Percentiles rank a stretch among this genome's conserved stretches.
Evolutionary conservation across 2,329 filamentous ascomycete genomes (phyloP).

Genomic region (Aspergillus sergii): DNA sequence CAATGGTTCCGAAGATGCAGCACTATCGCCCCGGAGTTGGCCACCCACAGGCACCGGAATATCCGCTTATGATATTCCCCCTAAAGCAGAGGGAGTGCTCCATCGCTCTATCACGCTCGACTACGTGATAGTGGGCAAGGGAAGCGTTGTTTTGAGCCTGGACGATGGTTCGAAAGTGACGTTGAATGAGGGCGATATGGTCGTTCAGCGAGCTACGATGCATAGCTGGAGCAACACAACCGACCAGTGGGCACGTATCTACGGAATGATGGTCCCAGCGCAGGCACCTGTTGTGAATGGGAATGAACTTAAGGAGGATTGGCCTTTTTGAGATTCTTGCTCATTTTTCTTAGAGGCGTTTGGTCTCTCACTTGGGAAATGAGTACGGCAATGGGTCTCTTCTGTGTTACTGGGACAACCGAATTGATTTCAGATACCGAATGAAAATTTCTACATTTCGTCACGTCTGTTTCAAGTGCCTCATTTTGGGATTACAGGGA

Average conservation of each 20-base stretch:
- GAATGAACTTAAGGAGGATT: background rate
- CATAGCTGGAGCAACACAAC: background rate
- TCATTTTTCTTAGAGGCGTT: too few species aligned
- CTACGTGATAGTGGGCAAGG: background rate
- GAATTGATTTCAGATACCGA: too few species aligned
- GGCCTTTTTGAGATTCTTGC: background rate
- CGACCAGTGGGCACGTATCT: background rate
- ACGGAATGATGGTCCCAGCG: background rate
- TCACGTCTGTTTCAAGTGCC: too few species aligned
- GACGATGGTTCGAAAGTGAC: background rate
- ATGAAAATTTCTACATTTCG: too few species aligned
- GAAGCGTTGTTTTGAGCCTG: background rate
- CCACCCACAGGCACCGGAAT: background rate
- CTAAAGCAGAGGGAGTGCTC: background rate
- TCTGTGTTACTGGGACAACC: background rate
- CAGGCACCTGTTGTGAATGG: background rate
- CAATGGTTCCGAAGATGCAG: background rate
- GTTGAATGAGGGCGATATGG: background rate
- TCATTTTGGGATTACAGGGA: too few species aligned
- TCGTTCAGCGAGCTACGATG: background rate
- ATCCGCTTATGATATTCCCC: background rate
- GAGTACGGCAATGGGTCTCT: background rate
- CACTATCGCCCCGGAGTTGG: background rate
- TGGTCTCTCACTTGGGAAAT: too few species aligned
- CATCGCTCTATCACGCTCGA: background rate